These are phyloP conservation scores for Fusarium sp. DNA, from an alignment of 2,329 filamentous ascomycete genomes.

Conservation along the genomic window DNA sequence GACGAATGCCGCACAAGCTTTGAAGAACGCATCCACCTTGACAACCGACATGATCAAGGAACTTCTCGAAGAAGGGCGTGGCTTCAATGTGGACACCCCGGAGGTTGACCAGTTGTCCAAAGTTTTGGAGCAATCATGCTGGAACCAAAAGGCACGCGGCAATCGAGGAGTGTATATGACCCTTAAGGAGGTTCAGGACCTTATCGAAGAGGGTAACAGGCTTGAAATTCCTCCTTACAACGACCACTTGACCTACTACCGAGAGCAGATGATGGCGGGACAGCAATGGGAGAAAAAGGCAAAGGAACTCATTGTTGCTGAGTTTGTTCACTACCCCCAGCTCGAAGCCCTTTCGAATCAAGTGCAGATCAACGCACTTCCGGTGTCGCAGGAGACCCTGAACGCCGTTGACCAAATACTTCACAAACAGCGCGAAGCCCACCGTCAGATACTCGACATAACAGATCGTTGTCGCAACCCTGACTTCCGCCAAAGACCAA, in stretches of 20 bases:
- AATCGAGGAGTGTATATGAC: constrained; percentile 75
- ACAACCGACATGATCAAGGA: constrained; percentile 85
- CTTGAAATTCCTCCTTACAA: constrained; percentile 85
- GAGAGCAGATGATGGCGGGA: constrained; percentile 81
- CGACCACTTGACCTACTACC: constrained; percentile 81
- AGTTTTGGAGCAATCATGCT: constrained; percentile 86
- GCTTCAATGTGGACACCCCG: constrained; percentile 91
- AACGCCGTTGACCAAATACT: constrained; percentile 89
- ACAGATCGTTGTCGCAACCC: constrained; percentile 81
- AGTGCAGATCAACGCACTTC: constrained; percentile 76
- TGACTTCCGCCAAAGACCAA: constrained; percentile 83
- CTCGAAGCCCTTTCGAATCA: constrained; percentile 91
- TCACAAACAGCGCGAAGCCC: constrained; percentile 94
- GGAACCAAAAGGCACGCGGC: constrained; percentile 82
- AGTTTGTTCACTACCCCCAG: constrained; percentile 93
- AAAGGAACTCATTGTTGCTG: constrained; percentile 90
- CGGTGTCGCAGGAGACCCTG: constrained; percentile 85
- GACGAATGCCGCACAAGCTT: constrained; percentile 76
- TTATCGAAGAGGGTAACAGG: constrained; percentile 82
- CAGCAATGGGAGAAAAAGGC: constrained; percentile 94
- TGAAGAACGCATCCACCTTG: constrained; percentile 74
- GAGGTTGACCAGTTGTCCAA: constrained; percentile 87
- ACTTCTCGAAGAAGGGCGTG: constrained; percentile 87
- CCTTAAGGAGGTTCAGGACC: constrained; percentile 80
- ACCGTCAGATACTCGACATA: constrained; percentile 86